These are phyloP conservation scores for Clathrus columnatus DNA, from an alignment of 768 basidiomycete genomes.

Conservation along the genomic window DNA sequence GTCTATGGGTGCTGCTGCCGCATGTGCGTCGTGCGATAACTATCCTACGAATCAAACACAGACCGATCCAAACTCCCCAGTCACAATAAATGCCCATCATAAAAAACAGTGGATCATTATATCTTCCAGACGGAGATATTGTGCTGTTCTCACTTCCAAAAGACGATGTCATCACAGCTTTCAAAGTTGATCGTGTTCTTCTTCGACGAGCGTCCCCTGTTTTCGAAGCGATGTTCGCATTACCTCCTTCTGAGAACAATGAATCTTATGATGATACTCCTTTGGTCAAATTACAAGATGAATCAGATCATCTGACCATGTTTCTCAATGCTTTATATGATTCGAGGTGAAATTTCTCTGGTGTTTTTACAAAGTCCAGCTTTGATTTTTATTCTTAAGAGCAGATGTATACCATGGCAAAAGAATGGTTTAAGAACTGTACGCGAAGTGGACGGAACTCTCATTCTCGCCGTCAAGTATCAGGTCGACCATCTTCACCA, in stretches of 20 bases:
- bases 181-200: conserved; percentile 11
- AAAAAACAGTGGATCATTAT: too few species aligned
- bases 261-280: conserved; percentile 23
- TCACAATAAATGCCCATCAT: too few species aligned
- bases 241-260: neutral
- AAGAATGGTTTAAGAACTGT: too few species aligned
- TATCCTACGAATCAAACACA: too few species aligned
- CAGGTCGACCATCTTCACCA: conserved; percentile 1
- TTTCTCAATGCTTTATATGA: conserved; percentile 22
- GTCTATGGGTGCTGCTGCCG: too few species aligned
- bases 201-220: conserved; percentile 9
- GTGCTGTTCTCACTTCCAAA: conserved; percentile 10
- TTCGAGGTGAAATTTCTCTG: too few species aligned
- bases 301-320: conserved; percentile 20
- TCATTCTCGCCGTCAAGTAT: conserved; percentile 11
- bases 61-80: too few species aligned
- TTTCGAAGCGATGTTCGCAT: conserved; percentile 10
- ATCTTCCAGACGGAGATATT: too few species aligned
- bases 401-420: too few species aligned
- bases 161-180: conserved; percentile 2
- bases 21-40: too few species aligned
- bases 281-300: conserved; percentile 23
- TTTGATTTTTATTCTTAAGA: too few species aligned
- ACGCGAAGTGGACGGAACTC: neutral
- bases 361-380: too few species aligned